Evolutionary conservation across 2,329 filamentous ascomycete species (phyloP), one percentile per base, ranked within the genome.

Genomic region (Exophiala oligosperma): DNA sequence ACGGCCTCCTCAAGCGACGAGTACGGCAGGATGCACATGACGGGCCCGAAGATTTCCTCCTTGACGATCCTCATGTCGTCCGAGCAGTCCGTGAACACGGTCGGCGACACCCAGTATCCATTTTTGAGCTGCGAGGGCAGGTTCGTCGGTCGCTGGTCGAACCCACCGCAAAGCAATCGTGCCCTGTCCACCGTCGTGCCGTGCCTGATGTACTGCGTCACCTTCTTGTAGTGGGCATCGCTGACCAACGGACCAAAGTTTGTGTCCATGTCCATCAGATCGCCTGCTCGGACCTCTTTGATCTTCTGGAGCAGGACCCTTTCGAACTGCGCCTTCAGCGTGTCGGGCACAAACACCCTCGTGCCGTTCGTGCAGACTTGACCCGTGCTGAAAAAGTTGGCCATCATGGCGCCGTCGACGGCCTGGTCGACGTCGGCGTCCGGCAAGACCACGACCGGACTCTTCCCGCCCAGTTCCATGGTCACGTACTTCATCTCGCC

Each of bases 351-450:
- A 71, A 96, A 96, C 35, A 96, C 91, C 9, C 92, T 82, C 1
- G 92, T 96, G 50, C 92, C 92, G 72, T 96, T 96, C 51, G 92
- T 96, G 81, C 92, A 96, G 51, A 96, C 91, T 74, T 96, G 92
- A 29, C 92, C 92, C 0, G 89, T 90, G 65, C 88, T 92, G 80
- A 90, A 96, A 77, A 96, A 96, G 74, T 96, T 96, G 67, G 91
- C 92, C 80, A 95, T 91, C 88, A 96, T 92, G 63, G 91, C 91
- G 29, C 90, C 89, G 68, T 96, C 88, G 35, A 91, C 92, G n/a
- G 92, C 92, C 67, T 85, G 84, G 47, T 90, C 86, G 21, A 93
- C 73, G 52, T 91, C 84, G 14, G 89, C 89, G 68, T 95, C 91
- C 1, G 90, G 89, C 1, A 96, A 84, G 48, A 96, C 81, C 51